These are phyloP conservation scores for Tetrapisispora pingtungensis DNA, from an alignment of 805 yeast genomes.

Conservation along the genomic window DNA sequence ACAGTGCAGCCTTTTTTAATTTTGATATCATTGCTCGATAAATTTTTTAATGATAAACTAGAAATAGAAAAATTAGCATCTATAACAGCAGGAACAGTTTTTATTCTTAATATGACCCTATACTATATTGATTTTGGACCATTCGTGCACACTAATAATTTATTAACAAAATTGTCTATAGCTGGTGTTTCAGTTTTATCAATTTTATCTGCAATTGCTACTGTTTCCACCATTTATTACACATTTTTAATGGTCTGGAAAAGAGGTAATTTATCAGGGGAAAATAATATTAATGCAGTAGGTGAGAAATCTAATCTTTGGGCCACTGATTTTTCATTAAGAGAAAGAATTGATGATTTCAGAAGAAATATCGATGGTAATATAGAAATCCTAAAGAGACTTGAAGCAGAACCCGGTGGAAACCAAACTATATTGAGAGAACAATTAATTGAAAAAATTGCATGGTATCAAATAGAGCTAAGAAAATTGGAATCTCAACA, in stretches of 20 bases:
- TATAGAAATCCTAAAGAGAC: slow-evolving; percentile 8
- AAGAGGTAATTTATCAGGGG: slow-evolving; percentile 1
- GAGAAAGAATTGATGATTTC: slow-evolving; percentile 13
- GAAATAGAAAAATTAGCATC: slow-evolving; percentile 16
- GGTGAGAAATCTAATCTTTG: slow-evolving; percentile 16
- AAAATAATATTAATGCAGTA: slow-evolving; percentile 5
- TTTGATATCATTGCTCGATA: slow-evolving; percentile 20
- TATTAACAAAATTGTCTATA: slow-evolving; percentile 26
- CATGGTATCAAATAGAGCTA: slow-evolving; percentile 20
- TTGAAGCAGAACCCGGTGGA: slow-evolving; percentile 12
- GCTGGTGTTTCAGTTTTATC: slow-evolving; percentile 28
- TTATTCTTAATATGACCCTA: slow-evolving; percentile 7
- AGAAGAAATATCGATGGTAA: slow-evolving; percentile 14
- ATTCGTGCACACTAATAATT: slow-evolving; percentile 18
- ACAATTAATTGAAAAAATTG: slow-evolving; percentile 20
- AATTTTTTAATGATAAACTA: slow-evolving; percentile 23
- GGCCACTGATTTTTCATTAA: slow-evolving; percentile 16
- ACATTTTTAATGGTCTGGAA: slow-evolving; percentile 13
- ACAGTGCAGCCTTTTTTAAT: slow-evolving; percentile 25
- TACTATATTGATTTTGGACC: slow-evolving; percentile 22
- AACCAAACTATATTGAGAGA: slow-evolving; percentile 7
- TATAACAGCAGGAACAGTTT: slow-evolving; percentile 9
- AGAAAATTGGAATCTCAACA: slow-evolving; percentile 13
- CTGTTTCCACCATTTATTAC: slow-evolving; percentile 26
- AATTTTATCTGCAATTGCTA: slow-evolving; percentile 26